Percentiles rank a stretch among this genome's conserved stretches.
phyloP scores from a whole-genome alignment of 148 eudicot genomes.

The Polygonum aviculare region DNA sequence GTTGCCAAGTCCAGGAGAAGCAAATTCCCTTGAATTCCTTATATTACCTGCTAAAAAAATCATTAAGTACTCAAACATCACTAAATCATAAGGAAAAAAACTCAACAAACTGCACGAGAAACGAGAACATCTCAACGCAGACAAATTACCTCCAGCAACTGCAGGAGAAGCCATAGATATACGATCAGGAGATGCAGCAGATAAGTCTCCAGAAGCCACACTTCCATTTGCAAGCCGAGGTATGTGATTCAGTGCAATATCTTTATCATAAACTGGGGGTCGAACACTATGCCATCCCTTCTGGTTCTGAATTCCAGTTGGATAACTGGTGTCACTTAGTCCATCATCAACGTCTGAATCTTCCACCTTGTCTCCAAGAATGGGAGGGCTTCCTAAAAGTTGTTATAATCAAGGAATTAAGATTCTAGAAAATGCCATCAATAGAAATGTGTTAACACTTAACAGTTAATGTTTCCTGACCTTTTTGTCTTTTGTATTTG shows the following conservation, averaged over 20 bases:
- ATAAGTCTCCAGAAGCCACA: constrained; percentile 38
- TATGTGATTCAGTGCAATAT: constrained; percentile 25
- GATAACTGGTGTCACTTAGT: constrained; percentile 23
- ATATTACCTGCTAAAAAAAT: constrained; percentile 27
- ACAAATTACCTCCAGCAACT: constrained; percentile 28
- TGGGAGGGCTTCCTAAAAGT: constrained; percentile 30
- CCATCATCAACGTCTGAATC: constrained; percentile 35
- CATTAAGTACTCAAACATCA: neutral
- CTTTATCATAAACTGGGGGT: constrained; percentile 29
- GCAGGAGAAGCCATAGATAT: constrained; percentile 33
- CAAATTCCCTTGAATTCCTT: constrained; percentile 37
- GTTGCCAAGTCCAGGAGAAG: constrained; percentile 41
- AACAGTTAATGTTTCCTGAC: constrained; percentile 15
- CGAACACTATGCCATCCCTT: constrained; percentile 39
- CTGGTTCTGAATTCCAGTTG: constrained; percentile 13
- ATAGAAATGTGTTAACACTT: neutral
- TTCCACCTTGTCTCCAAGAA: constrained; percentile 31
- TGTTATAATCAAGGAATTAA: neutral
- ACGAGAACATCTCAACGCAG: neutral
- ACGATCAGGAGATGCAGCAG: constrained; percentile 36
- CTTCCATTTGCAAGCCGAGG: constrained; percentile 34
- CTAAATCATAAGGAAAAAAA: neutral
- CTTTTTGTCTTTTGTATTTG: constrained; percentile 65
- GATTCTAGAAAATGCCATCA: constrained; percentile 1
- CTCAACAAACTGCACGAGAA: neutral